Base-by-base conservation (phyloP, 2,329 filamentous ascomycete genomes). In the Sordariomycetes sp. region DNA sequence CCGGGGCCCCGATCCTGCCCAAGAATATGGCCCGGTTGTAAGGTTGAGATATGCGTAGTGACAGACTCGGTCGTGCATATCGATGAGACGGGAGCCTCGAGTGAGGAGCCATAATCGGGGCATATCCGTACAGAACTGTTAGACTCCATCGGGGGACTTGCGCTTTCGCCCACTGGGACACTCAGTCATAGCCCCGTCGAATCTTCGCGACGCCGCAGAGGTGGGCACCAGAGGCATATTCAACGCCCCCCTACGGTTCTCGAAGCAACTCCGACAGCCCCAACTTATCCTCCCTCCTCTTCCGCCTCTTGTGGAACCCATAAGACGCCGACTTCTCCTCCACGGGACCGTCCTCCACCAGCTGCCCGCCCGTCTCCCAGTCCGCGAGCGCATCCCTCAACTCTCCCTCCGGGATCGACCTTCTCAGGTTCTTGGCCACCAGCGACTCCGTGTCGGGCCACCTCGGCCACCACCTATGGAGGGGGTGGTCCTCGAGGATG, bases 391-490 rank as follows among this genome's bases (percentile, higher is more conserved):
- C 77, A 8, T 67, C 66, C 10, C 67, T 64, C 18, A 68, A 67
- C 58, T 50, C 46, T 37, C 65, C 71, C 7, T 65, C 60, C 0
- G 77, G 77, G 25, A 79, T 65, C 2, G 71, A 70, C 34, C 68
- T 67, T 57, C 64, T 65, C 53, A 80, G 67, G 2, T 70, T 70
- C 20, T 67, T 65, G 10, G 70, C 69, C 25, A 71, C 64, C 58
- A 75, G 70, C 16, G 73, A 71, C 46, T 72, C 62, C 34, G 66
- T 64, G 32, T 67, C 61, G 62, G 66, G 66, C 16, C 65, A 59
- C 6, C 56, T 62, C 1, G 76, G 74, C 78, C 78, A 80, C 3
- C 70, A 64, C 7, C 72, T 70, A 60, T 74, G 66, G 11, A 77
- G 66, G 1, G 70, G 69, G 3, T 70, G 71, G 28, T 64, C 62